phyloP scores from a whole-genome alignment of 1,139 yeast genomes.

The Kodamaea derodonti region DNA sequence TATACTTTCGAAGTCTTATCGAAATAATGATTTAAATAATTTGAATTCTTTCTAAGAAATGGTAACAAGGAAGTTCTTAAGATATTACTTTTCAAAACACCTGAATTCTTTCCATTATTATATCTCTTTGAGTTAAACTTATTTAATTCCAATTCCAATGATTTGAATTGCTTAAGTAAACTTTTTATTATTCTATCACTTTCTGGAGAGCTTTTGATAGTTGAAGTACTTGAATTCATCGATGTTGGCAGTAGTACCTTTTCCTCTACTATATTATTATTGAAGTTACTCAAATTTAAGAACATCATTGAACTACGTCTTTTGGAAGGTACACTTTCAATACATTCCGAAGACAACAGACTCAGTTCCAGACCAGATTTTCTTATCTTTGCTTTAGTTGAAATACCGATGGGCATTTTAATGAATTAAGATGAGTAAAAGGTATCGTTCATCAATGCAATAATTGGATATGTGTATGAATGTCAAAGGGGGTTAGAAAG shows the following conservation, averaged over 20 bases:
- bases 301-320: slow-evolving; percentile 2
- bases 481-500: neutral
- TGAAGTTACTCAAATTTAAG: slow-evolving; percentile 1
- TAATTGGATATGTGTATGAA: neutral
- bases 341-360: neutral
- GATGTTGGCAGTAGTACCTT: slow-evolving; percentile 3
- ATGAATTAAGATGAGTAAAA: neutral
- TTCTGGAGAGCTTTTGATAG: slow-evolving; percentile 7
- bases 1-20: slow-evolving; percentile 23
- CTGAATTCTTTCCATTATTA: slow-evolving; percentile 33
- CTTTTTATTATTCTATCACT: slow-evolving; percentile 27
- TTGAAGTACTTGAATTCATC: slow-evolving; percentile 1
- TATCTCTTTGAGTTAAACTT: slow-evolving; percentile 40
- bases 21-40: slow-evolving; percentile 23
- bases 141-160: slow-evolving; percentile 40
- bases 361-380: neutral
- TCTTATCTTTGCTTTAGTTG: neutral
- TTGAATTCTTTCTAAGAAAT: slow-evolving; percentile 44
- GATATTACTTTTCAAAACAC: slow-evolving; percentile 60
- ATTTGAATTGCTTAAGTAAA: slow-evolving; percentile 36
- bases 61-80: slow-evolving; percentile 66
- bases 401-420: slow-evolving; percentile 2
- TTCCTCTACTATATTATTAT: neutral
- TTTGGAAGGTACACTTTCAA: neutral
- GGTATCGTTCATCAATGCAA: neutral